Evolutionary conservation across 2,329 filamentous ascomycete genomes (phyloP).

Genomic region (Alternaria angustiovoidea): DNA sequence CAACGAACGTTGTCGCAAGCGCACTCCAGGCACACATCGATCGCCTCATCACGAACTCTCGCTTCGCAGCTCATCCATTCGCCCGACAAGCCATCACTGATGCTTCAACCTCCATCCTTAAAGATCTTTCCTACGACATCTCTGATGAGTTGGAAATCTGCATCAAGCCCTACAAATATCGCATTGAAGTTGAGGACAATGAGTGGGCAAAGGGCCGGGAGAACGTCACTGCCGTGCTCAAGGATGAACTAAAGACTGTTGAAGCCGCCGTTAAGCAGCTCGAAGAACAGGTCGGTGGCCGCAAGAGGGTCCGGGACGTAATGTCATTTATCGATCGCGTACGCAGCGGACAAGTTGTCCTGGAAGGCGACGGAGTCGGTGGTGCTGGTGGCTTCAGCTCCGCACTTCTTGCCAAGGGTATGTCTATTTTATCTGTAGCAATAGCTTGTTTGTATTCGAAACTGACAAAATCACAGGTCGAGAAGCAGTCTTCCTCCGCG

Average conservation of each 20-base stretch:
- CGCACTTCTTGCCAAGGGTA: constrained; percentile 83
- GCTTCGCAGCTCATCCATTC: constrained; percentile 89
- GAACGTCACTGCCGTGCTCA: constrained; percentile 81
- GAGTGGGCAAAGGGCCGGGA: constrained; percentile 90
- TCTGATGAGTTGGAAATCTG: constrained; percentile 98
- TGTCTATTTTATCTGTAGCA: constrained; percentile 28
- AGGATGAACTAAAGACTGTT: constrained; percentile 84
- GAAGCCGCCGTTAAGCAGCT: constrained; percentile 79
- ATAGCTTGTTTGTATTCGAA: no score
- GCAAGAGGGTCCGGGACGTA: constrained; percentile 86
- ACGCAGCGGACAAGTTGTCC: constrained; percentile 80
- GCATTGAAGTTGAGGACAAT: constrained; percentile 89
- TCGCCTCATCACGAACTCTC: constrained; percentile 77
- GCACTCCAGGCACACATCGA: constrained; percentile 88
- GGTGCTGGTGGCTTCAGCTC: constrained; percentile 95
- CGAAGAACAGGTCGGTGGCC: constrained; percentile 80
- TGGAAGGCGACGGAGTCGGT: constrained; percentile 82
- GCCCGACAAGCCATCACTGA: constrained; percentile 92
- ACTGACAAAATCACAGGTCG: constrained; percentile 66
- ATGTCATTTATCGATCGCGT: constrained; percentile 91
- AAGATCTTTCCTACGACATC: constrained; percentile 95
- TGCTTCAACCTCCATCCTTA: constrained; percentile 86
- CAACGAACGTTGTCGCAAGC: constrained; percentile 88
- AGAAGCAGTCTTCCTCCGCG: constrained; percentile 92
- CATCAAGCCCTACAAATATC: constrained; percentile 98